A percentile compares a stretch with the other conserved stretches of the same genome.
Evolutionary conservation across 192 early-diverging fungal species (phyloP).

Genomic region (Haplosporangium gracile): DNA sequence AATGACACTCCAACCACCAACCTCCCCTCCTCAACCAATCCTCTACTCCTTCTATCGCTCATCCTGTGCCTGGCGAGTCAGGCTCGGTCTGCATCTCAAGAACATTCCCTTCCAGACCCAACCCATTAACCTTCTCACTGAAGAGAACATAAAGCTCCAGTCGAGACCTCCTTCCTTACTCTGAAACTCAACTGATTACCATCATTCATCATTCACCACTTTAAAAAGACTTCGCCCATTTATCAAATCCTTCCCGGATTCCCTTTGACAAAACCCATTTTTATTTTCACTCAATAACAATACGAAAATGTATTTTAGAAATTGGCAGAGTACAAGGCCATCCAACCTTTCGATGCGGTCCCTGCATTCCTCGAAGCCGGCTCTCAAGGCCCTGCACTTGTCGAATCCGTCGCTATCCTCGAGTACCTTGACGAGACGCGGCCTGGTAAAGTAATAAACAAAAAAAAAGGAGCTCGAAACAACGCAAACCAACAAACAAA

Average conservation of each 20-base stretch:
- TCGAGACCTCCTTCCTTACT: not conserved
- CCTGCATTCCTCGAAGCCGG: constrained; percentile 70
- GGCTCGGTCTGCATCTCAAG: constrained; percentile 81
- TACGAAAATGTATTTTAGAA: constrained; percentile 22
- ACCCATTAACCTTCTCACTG: constrained; percentile 77
- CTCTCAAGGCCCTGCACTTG: constrained; percentile 64
- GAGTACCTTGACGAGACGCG: constrained; percentile 91
- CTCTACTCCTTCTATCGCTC: constrained; percentile 86
- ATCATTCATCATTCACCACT: not conserved
- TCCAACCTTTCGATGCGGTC: constrained; percentile 78
- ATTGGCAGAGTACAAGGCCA: constrained; percentile 63
- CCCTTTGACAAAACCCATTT: not conserved
- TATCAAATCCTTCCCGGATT: not conserved
- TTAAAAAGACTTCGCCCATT: not conserved
- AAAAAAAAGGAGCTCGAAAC: not conserved
- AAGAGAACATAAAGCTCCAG: constrained; percentile 70
- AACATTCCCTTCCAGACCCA: constrained; percentile 73
- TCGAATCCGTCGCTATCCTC: constrained; percentile 84
- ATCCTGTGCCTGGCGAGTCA: constrained; percentile 78
- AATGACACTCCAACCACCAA: not conserved
- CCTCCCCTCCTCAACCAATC: constrained; percentile 42
- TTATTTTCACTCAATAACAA: not conserved
- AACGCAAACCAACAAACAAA: not conserved
- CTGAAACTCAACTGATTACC: not conserved
- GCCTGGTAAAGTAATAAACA: constrained; percentile 57